These are phyloP conservation scores for Neonectria neomacrospora DNA, from an alignment of 2,329 filamentous ascomycete genomes.

Conservation along the genomic window DNA sequence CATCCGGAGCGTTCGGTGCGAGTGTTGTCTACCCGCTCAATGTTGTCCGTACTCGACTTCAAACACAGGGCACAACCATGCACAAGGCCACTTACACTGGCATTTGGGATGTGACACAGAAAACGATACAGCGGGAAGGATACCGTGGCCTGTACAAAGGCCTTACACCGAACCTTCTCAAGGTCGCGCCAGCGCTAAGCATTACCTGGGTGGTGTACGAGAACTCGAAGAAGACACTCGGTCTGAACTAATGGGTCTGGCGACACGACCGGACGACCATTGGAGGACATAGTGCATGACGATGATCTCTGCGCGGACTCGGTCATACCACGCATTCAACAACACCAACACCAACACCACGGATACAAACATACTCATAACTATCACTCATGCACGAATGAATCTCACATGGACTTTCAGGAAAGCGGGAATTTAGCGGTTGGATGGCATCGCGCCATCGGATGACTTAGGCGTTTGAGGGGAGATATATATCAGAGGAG, in stretches of 20 bases:
- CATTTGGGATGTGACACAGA: slow-evolving; percentile 86
- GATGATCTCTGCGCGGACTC: slow-evolving; percentile 18
- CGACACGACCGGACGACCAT: slow-evolving; percentile 9
- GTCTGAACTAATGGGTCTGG: slow-evolving; percentile 53
- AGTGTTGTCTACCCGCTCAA: slow-evolving; percentile 97
- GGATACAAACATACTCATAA: slow-evolving; percentile 7
- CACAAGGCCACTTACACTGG: slow-evolving; percentile 92
- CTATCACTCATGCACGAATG: slow-evolving; percentile 9
- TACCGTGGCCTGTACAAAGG: slow-evolving; percentile 91
- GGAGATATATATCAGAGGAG: slow-evolving; percentile 38
- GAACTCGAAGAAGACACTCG: slow-evolving; percentile 81
- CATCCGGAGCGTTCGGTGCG: slow-evolving; percentile 91
- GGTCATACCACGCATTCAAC: slow-evolving; percentile 24
- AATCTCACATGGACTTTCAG: slow-evolving; percentile 34
- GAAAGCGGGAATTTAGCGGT: slow-evolving; percentile 43
- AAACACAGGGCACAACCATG: slow-evolving; percentile 93
- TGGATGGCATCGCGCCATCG: slow-evolving; percentile 43
- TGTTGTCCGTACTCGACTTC: slow-evolving; percentile 87
- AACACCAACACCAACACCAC: not conserved
- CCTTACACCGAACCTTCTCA: slow-evolving; percentile 92
- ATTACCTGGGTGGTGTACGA: slow-evolving; percentile 96
- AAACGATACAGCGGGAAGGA: slow-evolving; percentile 86
- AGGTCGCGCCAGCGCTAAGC: slow-evolving; percentile 94
- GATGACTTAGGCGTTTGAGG: slow-evolving; percentile 38
- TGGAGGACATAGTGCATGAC: slow-evolving; percentile 5